Evolutionary conservation across 768 basidiomycete species (phyloP).

Genomic region (Lactifluus rugatus): DNA sequence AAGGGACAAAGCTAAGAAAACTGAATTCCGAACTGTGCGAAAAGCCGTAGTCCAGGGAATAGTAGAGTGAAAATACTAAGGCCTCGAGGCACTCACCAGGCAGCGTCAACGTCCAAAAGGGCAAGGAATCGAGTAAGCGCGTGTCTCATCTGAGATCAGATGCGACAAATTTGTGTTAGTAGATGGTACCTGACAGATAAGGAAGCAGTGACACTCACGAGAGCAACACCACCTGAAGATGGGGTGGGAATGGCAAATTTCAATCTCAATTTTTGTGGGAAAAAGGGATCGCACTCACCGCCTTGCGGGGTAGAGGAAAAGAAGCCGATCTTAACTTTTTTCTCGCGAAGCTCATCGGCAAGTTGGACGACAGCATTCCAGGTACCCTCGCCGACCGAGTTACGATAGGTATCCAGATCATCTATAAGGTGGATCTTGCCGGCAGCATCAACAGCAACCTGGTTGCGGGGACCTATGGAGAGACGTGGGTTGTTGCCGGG

Average conservation of each 20-base stretch:
- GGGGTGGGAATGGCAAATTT: conserved; percentile 15
- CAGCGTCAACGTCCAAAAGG: conserved; percentile 68
- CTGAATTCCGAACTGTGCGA: background rate
- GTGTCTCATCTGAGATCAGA: conserved; percentile 68
- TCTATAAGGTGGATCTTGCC: conserved; percentile 83
- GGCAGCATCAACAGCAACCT: conserved; percentile 79
- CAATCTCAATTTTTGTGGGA: conserved; percentile 21
- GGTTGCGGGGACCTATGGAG: conserved; percentile 72
- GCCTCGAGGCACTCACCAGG: conserved; percentile 51
- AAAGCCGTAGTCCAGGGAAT: conserved; percentile 10
- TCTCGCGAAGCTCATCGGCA: conserved; percentile 75
- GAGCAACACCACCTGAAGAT: conserved; percentile 75
- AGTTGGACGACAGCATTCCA: conserved; percentile 80
- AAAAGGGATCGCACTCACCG: conserved; percentile 36
- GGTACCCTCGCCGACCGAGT: conserved; percentile 60
- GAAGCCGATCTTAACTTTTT: conserved; percentile 85
- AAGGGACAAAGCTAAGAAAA: background rate
- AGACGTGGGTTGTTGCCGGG: conserved; percentile 79
- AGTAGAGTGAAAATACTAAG: background rate
- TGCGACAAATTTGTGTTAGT: conserved; percentile 3
- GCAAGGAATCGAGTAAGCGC: conserved; percentile 81
- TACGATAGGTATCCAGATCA: conserved; percentile 67
- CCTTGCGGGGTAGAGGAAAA: conserved; percentile 95
- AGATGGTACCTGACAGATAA: conserved; percentile 3
- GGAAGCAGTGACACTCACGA: conserved; percentile 44